phyloP scores from a whole-genome alignment of 2,329 filamentous ascomycete species.

The Aphanocladium album region DNA sequence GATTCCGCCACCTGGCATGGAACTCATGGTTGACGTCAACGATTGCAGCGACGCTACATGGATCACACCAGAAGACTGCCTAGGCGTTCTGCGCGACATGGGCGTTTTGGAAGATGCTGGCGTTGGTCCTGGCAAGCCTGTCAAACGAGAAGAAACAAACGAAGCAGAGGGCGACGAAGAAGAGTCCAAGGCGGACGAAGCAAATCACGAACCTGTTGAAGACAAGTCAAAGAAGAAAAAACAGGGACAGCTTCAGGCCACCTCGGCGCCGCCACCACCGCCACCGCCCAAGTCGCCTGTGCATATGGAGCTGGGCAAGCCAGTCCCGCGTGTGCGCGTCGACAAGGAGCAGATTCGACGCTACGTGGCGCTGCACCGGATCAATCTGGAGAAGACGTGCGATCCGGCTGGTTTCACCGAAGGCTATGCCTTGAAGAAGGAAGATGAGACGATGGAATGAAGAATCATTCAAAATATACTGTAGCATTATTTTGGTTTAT shows the following conservation, averaged over 20 bases:
- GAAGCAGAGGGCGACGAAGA: slow-evolving; percentile 20
- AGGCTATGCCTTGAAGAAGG: slow-evolving; percentile 52
- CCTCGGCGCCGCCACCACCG: neutral
- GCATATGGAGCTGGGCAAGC: slow-evolving; percentile 8
- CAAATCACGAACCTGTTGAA: slow-evolving; percentile 18
- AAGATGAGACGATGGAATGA: slow-evolving; percentile 20
- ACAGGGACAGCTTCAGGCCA: neutral
- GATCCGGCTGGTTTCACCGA: slow-evolving; percentile 71
- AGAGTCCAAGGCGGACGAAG: slow-evolving; percentile 9
- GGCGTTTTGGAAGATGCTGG: slow-evolving; percentile 58
- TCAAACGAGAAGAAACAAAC: slow-evolving; percentile 19
- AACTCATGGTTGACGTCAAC: slow-evolving; percentile 58
- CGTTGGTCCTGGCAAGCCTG: slow-evolving; percentile 37
- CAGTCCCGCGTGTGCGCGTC: slow-evolving; percentile 44
- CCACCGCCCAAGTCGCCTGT: slow-evolving; percentile 14
- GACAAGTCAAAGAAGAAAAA: slow-evolving; percentile 25
- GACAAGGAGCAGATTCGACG: slow-evolving; percentile 54
- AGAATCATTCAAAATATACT: slow-evolving; percentile 15
- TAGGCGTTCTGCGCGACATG: slow-evolving; percentile 76
- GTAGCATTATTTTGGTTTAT: neutral
- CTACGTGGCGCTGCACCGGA: slow-evolving; percentile 60
- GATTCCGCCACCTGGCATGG: slow-evolving; percentile 23
- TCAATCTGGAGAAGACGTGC: slow-evolving; percentile 62
- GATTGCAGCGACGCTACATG: slow-evolving; percentile 74
- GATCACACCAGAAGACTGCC: slow-evolving; percentile 79